These are phyloP conservation scores for Trypanosoma mega DNA, from an alignment of 208 protist species.

Conservation along the genomic window DNA sequence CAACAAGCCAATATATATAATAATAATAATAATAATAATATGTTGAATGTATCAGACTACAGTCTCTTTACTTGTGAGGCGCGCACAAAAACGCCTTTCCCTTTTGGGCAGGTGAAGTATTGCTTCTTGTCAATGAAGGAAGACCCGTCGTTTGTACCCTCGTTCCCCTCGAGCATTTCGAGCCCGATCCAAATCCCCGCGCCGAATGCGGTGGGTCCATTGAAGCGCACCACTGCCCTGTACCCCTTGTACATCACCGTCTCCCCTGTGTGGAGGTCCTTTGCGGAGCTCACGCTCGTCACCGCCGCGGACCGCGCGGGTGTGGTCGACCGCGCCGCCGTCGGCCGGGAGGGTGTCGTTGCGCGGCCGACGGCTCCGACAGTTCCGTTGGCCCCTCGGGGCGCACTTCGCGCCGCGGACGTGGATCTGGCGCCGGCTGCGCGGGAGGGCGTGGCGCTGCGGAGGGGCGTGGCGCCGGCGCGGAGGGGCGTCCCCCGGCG, in stretches of 20 bases:
- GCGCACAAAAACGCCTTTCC: slow-evolving; percentile 88
- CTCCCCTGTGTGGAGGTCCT: slow-evolving; percentile 72
- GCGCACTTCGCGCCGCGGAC: slow-evolving; percentile 16
- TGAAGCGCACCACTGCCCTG: slow-evolving; percentile 82
- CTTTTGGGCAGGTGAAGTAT: slow-evolving; percentile 89
- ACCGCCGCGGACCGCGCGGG: slow-evolving; percentile 20
- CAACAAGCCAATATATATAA: not conserved
- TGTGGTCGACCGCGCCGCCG: slow-evolving; percentile 23
- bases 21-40: not conserved
- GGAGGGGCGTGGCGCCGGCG: slow-evolving; percentile 48
- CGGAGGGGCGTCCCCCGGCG: slow-evolving; percentile 80
- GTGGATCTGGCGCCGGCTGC: slow-evolving; percentile 17
- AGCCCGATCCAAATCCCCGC: slow-evolving; percentile 88
- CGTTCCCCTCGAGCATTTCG: slow-evolving; percentile 89
- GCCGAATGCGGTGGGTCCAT: slow-evolving; percentile 78
- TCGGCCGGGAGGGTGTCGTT: slow-evolving; percentile 19
- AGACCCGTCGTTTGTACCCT: slow-evolving; percentile 88
- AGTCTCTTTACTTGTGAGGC: slow-evolving; percentile 84
- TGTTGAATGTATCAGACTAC: too few species aligned
- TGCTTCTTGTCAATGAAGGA: slow-evolving; percentile 91
- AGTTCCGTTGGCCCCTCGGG: too few species aligned
- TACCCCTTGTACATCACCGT: slow-evolving; percentile 86
- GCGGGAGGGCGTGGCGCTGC: slow-evolving; percentile 23
- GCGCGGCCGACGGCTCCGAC: too few species aligned
- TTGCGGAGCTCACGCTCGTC: slow-evolving; percentile 47